phyloP scores from a whole-genome alignment of 106 monocot genomes.

The Gastrodia elata region DNA sequence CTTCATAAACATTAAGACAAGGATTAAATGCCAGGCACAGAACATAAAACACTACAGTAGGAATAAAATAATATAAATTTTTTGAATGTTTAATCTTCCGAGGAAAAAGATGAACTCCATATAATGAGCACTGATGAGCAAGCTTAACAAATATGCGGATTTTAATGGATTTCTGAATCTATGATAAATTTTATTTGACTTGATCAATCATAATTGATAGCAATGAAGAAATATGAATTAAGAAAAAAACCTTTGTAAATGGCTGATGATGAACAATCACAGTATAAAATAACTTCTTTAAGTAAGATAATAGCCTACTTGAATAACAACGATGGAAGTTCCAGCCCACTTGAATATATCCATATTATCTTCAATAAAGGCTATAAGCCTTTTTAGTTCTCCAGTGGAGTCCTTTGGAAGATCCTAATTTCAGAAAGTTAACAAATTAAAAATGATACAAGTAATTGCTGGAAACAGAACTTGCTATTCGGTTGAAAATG shows the following conservation, averaged over 20 bases:
- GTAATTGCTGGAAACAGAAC: not conserved
- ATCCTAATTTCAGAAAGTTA: conserved; percentile 25
- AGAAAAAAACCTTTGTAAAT: not conserved
- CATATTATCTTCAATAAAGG: conserved; percentile 46
- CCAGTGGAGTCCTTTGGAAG: conserved; percentile 60
- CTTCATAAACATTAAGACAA: not conserved
- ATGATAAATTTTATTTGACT: not conserved
- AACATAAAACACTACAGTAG: not conserved
- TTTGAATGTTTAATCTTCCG: not conserved
- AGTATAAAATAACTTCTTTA: not conserved
- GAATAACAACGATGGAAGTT: conserved; percentile 33
- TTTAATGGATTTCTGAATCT: not conserved
- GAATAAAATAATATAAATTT: not conserved
- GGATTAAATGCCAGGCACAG: not conserved
- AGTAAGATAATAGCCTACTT: conserved; percentile 17
- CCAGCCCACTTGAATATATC: conserved; percentile 35
- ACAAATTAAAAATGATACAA: not conserved
- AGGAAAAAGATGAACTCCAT: not conserved
- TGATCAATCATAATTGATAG: not conserved
- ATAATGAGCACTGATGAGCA: not conserved
- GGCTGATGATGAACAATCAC: not conserved
- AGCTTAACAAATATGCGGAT: not conserved
- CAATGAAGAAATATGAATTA: not conserved
- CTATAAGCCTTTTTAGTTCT: conserved; percentile 37
- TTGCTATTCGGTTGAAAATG: not conserved